Evolutionary conservation across 2,329 filamentous ascomycete genomes (phyloP), one percentile per base, ranked within the genome.

Genomic region (Hymenoscyphus fraxineus): DNA sequence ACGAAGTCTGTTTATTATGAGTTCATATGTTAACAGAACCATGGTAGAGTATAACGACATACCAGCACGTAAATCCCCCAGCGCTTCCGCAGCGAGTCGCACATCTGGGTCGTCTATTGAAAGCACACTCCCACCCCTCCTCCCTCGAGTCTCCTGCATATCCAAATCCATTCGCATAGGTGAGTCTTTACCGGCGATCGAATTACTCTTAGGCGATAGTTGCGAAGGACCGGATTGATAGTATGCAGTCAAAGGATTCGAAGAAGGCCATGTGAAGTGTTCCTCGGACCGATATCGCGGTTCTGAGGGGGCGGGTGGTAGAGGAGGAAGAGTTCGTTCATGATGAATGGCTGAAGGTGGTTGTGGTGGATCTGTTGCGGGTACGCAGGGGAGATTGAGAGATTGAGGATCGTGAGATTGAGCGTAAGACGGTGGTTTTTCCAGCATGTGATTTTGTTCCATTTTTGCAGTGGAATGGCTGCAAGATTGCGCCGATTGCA

Each of bases 11-110:
- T 4, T 35, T 1, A 3, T 2, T 35, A 10, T 7, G 35, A 35
- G 35, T 35, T 35, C 6, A 55, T 65, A 62, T 67, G 41, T 59
- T 55, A 63, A 63, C n/a, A 64, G 54, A 58, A 32, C 64, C 47
- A 5, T 35, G 9, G 35, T 35, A 1, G 35, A 35, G 35, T 47
- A 19, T 1, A n/a, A 47, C 62, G 35, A 77, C 83, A 74, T 79
- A 92, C 90, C 89, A 71, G 89, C 87, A 77, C 88, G 83, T 66
- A 93, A 81, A 70, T 91, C 88, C 59, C 90, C 89, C 15, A 93
- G 79, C 7, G 90, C 90, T 76, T 93, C 89, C 38, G 90, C 90
- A 31, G 90, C 90, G 70, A 89, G 80, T 54, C 86, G 82, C 41
- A 90, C 87, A 71, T 89, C 86, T 2, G 87, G 86, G 68, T 89